phyloP scores from a whole-genome alignment of 768 basidiomycete genomes.

The Amanita subjunquillea region DNA sequence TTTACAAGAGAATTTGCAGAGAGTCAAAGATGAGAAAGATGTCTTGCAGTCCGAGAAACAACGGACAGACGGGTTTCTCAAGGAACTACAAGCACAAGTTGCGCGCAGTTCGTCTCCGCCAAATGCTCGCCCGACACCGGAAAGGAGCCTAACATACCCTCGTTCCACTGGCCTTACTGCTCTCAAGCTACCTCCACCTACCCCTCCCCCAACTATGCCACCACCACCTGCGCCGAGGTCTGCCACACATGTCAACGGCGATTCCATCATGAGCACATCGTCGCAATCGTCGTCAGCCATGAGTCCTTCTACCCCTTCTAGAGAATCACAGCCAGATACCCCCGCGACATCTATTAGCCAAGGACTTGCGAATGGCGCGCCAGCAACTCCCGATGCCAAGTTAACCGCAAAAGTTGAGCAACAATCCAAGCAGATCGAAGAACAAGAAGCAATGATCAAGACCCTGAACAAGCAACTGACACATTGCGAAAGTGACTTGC shows the following conservation, averaged over 20 bases:
- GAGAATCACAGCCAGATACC: constrained; percentile 63
- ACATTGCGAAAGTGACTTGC: constrained; percentile 88
- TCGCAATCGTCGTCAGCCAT: constrained; percentile 47
- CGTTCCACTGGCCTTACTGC: constrained; percentile 53
- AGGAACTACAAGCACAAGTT: constrained; percentile 71
- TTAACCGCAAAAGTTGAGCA: constrained; percentile 51
- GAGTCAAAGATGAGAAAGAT: constrained; percentile 77
- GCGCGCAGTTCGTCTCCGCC: constrained; percentile 52
- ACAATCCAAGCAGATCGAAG: constrained; percentile 65
- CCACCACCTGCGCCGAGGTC: constrained; percentile 69
- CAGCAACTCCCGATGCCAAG: constrained; percentile 42
- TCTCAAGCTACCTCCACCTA: constrained; percentile 77
- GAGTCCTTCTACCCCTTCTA: constrained; percentile 46
- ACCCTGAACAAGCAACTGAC: constrained; percentile 87
- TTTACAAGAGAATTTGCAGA: constrained; percentile 67
- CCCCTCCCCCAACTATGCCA: constrained; percentile 80
- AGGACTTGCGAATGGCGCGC: constrained; percentile 28
- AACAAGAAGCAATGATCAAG: constrained; percentile 87
- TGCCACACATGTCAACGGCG: constrained; percentile 30
- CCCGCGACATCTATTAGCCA: constrained; percentile 51
- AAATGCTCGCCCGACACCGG: constrained; percentile 35
- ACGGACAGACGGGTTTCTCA: constrained; percentile 56
- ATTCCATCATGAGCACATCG: constrained; percentile 46
- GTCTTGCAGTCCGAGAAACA: constrained; percentile 60
- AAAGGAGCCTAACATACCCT: constrained; percentile 43